Evolutionary conservation across 148 eudicot genomes (phyloP).

Genomic region (Chenopodium suecicum): DNA sequence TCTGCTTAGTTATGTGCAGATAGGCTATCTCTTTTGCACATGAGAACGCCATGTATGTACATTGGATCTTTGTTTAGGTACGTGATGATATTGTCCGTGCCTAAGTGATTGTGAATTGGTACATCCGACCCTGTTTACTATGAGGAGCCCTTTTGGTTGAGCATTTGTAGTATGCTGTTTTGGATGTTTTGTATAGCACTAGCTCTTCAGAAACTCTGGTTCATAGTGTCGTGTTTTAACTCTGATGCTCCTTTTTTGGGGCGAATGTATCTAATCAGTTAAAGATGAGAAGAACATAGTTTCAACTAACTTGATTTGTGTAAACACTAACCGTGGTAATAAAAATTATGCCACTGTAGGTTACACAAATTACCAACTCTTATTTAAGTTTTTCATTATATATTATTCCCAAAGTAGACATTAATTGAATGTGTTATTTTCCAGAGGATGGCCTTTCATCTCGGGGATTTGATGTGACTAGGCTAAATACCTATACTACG

Average conservation of each 20-base stretch:
- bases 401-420: background rate
- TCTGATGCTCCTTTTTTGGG: background rate
- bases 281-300: background rate
- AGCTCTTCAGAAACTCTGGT: background rate
- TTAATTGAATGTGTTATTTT: slow-evolving; percentile 17
- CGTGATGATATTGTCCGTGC: background rate
- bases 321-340: background rate
- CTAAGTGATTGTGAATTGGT: background rate
- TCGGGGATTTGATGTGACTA: slow-evolving; percentile 87
- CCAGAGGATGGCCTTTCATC: slow-evolving; percentile 79
- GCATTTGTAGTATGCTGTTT: background rate
- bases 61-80: background rate
- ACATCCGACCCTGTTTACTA: background rate
- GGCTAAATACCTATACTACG: slow-evolving; percentile 92
- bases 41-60: background rate
- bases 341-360: background rate
- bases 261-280: background rate
- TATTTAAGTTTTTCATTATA: background rate
- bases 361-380: too few species aligned
- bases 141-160: background rate
- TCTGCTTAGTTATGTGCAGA: background rate
- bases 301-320: background rate
- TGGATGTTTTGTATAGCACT: background rate
- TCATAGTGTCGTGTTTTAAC: background rate
- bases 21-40: background rate